phyloP scores from a whole-genome alignment of 352 stramenopile species.

The Globisporangium radiosum region DNA sequence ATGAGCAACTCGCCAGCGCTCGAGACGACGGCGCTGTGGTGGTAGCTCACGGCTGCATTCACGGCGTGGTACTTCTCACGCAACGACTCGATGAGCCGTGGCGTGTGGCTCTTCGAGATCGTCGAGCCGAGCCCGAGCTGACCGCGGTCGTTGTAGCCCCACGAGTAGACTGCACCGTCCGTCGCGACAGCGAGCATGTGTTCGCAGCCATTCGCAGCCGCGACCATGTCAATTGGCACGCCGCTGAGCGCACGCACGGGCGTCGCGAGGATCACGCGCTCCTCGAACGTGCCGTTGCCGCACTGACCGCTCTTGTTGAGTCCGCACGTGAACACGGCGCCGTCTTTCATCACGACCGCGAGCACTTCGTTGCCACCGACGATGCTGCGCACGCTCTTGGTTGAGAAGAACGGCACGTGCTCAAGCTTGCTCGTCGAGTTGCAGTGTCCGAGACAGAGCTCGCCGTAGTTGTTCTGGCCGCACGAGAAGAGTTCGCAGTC shows the following conservation, averaged over 20 bases:
- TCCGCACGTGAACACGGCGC: constrained; percentile 68
- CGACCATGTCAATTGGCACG: constrained; percentile 62
- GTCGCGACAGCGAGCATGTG: constrained; percentile 81
- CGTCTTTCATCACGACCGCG: constrained; percentile 81
- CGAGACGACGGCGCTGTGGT: constrained; percentile 80
- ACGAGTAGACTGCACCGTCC: constrained; percentile 77
- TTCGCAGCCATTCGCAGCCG: constrained; percentile 79
- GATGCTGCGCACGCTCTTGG: constrained; percentile 67
- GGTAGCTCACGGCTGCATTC: constrained; percentile 76
- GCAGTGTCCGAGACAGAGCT: constrained; percentile 80
- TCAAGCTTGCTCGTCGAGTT: constrained; percentile 85
- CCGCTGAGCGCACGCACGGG: constrained; percentile 63
- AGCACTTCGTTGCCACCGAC: constrained; percentile 81
- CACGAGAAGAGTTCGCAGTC: constrained; percentile 85
- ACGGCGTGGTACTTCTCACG: constrained; percentile 79
- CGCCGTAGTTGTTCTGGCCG: constrained; percentile 87
- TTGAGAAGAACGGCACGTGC: constrained; percentile 78
- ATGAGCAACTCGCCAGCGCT: constrained; percentile 70
- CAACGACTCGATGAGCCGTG: constrained; percentile 71
- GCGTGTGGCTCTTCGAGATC: constrained; percentile 84
- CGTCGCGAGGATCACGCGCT: constrained; percentile 69
- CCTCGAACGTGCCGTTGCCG: constrained; percentile 83
- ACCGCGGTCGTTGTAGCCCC: constrained; percentile 84
- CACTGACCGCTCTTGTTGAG: constrained; percentile 88
- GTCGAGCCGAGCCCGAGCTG: constrained; percentile 79